These are phyloP conservation scores for Mycena crocata DNA, from an alignment of 768 basidiomycete species.

Conservation along the genomic window DNA sequence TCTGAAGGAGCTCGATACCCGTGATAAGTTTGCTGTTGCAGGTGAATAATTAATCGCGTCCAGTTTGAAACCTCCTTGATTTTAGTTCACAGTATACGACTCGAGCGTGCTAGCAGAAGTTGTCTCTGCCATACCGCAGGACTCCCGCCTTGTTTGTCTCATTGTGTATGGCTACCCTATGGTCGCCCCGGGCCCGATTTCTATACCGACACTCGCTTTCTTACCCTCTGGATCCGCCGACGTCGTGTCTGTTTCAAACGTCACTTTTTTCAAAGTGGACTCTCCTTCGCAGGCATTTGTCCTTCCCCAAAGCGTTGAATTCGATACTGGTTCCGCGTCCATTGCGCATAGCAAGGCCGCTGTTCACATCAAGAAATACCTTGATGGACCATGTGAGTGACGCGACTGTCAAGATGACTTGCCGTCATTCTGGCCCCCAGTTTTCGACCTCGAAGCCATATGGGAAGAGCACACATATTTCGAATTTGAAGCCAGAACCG, in stretches of 20 bases:
- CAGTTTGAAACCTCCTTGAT: not conserved
- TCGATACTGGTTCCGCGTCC: slow-evolving; percentile 54
- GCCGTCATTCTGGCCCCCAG: not conserved
- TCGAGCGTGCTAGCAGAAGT: slow-evolving; percentile 41
- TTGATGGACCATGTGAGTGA: slow-evolving; percentile 56
- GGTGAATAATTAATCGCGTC: slow-evolving; percentile 43
- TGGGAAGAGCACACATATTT: slow-evolving; percentile 71
- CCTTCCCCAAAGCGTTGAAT: slow-evolving; percentile 54
- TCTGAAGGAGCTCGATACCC: slow-evolving; percentile 52
- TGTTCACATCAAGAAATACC: slow-evolving; percentile 56
- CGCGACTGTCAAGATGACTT: not conserved
- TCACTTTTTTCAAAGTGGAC: slow-evolving; percentile 45
- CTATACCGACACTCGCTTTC: slow-evolving; percentile 53
- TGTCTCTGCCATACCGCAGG: slow-evolving; percentile 40
- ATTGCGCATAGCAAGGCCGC: slow-evolving; percentile 60
- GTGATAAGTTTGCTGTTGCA: slow-evolving; percentile 57
- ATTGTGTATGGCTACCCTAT: slow-evolving; percentile 50
- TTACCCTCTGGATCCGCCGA: slow-evolving; percentile 42
- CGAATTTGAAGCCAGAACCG: slow-evolving; percentile 63
- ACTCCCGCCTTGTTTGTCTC: slow-evolving; percentile 50
- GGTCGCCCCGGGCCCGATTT: slow-evolving; percentile 26
- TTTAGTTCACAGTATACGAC: slow-evolving; percentile 48
- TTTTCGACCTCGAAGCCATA: slow-evolving; percentile 68
- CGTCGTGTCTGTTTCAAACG: slow-evolving; percentile 34
- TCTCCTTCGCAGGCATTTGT: slow-evolving; percentile 54